Base-by-base conservation (phyloP, 805 yeast species). In the Zygosaccharomyces bailii region DNA sequence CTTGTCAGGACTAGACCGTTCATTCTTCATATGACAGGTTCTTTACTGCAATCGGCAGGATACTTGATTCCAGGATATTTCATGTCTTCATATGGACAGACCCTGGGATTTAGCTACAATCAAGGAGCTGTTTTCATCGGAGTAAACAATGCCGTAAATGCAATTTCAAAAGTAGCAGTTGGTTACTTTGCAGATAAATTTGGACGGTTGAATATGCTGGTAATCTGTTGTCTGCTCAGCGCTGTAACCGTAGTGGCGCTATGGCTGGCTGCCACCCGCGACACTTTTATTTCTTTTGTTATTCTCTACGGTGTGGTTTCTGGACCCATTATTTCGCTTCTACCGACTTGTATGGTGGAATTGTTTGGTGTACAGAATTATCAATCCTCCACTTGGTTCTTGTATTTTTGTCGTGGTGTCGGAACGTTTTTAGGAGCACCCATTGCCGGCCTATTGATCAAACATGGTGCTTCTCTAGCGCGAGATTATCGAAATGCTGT, bases 301-400 rank as follows among this genome's bases (percentile, higher is more conserved):
- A 20, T 40, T 8, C 17, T 29, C 4, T 40, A 33, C 18, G 43
- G 43, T n/a, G 43, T 40, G 27, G 39, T 19, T 14, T 40, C 39
- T 8, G 43, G 43, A n/a, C 43, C 43, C 17, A 40, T 40, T 17
- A 20, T 40, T 14, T 40, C 43, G 4, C 43, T 40, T 14, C 40
- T 40, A 9, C 43, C 43, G 19, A 40, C 40, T 13, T 40, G 43
- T 27, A 33, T 40, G 43, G 21, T 20, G 6, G 43, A 40, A n/a
- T 32, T 40, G n/a, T 40, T 40, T 18, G 43, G 43, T 34, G 43
- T 40, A 16, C 43, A 40, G 16, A 40, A 40, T 40, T 40, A 40
- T 29, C 43, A 40, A n/a, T 29, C 43, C 2, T 4, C 43, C 4
- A 31, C 43, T 3, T 40, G 39, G 40, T 34, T 40, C 17, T 24